Conservation (phyloP, 2,329 filamentous ascomycete genomes). For the Amylocarpus encephaloides region DNA sequence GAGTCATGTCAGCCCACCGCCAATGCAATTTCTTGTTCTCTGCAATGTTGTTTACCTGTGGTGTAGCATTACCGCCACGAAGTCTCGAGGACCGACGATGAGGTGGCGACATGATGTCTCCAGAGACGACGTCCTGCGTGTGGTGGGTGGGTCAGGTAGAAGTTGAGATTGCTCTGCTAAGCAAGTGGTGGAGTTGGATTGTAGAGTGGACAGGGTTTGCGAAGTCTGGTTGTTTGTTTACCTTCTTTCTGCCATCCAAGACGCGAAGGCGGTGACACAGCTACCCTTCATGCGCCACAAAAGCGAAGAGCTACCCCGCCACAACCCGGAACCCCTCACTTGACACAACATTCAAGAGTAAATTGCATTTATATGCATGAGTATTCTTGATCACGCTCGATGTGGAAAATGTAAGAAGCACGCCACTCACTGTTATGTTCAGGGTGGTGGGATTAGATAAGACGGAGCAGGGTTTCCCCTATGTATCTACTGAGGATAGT, state of each 20-base stretch:
- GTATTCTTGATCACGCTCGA: too few relatives aligned
- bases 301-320: background rate
- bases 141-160: background rate
- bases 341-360: background rate
- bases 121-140: background rate
- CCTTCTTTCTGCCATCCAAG: background rate
- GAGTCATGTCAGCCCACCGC: slow-evolving; percentile 1
- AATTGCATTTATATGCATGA: too few relatives aligned
- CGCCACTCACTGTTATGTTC: too few relatives aligned
- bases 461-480: too few relatives aligned
- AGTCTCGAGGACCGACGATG: slow-evolving; percentile 31
- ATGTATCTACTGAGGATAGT: background rate
- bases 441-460: too few relatives aligned
- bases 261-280: background rate
- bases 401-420: too few relatives aligned
- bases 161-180: slow-evolving; percentile 6
- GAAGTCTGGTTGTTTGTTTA: background rate
- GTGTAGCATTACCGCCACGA: slow-evolving; percentile 26
- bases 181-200: background rate
- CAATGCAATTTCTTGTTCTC: background rate
- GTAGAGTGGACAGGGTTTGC: background rate
- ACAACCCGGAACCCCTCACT: background rate
- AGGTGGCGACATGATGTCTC: slow-evolving; percentile 22
- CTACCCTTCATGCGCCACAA: background rate
- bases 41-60: slow-evolving; percentile 25